Percentiles rank a stretch among this genome's conserved stretches.
Evolutionary conservation across 306 rosid species (phyloP).

Genomic region (Pachyrhizus erosus): DNA sequence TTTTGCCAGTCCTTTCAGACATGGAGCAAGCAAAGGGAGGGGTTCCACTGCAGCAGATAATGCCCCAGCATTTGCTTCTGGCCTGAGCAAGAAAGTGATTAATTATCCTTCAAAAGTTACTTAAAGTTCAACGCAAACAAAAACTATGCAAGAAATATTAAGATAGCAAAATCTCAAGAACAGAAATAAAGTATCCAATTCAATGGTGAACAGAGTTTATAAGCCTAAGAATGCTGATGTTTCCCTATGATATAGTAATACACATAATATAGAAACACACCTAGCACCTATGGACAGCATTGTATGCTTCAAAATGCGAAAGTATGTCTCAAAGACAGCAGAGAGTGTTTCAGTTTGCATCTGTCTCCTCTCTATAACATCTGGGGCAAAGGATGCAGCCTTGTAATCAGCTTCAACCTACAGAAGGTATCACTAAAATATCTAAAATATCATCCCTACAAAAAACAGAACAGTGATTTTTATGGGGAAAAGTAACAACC

Average conservation of each 20-base stretch:
- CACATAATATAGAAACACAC: conserved; percentile 49
- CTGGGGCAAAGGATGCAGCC: conserved; percentile 81
- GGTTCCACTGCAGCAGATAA: conserved; percentile 54
- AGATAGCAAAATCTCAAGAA: not conserved
- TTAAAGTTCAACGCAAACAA: not conserved
- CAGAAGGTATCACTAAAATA: conserved; percentile 33
- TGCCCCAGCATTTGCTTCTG: conserved; percentile 56
- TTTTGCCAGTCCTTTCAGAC: conserved; percentile 91
- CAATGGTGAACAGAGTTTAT: not conserved
- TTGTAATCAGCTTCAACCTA: conserved; percentile 97
- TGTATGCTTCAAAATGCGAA: conserved; percentile 87
- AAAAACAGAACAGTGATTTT: conserved; percentile 39
- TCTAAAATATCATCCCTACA: conserved; percentile 14
- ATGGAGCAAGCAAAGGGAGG: conserved; percentile 83
- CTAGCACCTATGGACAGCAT: conserved; percentile 61
- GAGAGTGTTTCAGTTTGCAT: conserved; percentile 92
- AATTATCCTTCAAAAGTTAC: not conserved
- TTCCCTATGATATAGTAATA: not conserved
- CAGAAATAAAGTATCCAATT: not conserved
- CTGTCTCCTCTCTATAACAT: conserved; percentile 68
- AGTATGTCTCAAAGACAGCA: conserved; percentile 91
- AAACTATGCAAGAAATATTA: conserved; percentile 9
- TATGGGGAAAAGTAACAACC: conserved; percentile 55
- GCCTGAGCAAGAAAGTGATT: conserved; percentile 53
- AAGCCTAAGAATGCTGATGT: conserved; percentile 1